Base-by-base conservation (phyloP, 192 early-diverging fungal genomes). In the Borealophlyctis nickersoniae region DNA sequence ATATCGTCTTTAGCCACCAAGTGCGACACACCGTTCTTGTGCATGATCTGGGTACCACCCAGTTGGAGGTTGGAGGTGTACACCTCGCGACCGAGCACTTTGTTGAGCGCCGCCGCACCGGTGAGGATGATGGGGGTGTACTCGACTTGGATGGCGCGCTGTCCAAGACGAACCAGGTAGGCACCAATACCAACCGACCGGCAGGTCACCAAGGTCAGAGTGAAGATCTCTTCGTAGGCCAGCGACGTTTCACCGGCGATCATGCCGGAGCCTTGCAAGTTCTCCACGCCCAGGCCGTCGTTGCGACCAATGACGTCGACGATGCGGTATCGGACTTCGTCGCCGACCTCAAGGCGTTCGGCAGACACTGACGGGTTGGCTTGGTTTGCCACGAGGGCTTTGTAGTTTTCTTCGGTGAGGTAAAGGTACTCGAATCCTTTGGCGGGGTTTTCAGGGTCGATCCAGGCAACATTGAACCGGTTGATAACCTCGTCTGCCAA, bases 11-110 rank as follows among this genome's bases (percentile, higher is more conserved):
- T 86, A 27, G 92, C 95, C 2, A 93, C 93, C 74, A 98, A 77
- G 67, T 99, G 95, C 14, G 96, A 96, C 3, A 99, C 92, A 60
- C 96, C 96, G 80, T 99, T 99, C 80, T 91, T 91, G 84, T 90
- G 92, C 96, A 99, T 99, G 77, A 99, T 96, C 77, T 95, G 94
- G 27, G 95, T 97, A 51, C 96, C 96, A 58, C 96, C 96, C 27
- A 99, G 82, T 76, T 99, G 96, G 74, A 99, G 67, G 80, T 99
- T 99, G 36, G 92, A 95, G 19, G 94, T 88, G 77, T 99, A 99
- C 1, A 99, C 96, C 67, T 99, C 93, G 54, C 95, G 89, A 58
- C 96, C 96, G 36, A 97, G 83, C 0, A 99, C 91, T 81, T 99
- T 99, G 88, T 99, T 99, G 52, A 99, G 76, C 28, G 96, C 95